These are phyloP conservation scores for Nigrospora osmanthi DNA, from an alignment of 2,329 filamentous ascomycete genomes.

Conservation along the genomic window DNA sequence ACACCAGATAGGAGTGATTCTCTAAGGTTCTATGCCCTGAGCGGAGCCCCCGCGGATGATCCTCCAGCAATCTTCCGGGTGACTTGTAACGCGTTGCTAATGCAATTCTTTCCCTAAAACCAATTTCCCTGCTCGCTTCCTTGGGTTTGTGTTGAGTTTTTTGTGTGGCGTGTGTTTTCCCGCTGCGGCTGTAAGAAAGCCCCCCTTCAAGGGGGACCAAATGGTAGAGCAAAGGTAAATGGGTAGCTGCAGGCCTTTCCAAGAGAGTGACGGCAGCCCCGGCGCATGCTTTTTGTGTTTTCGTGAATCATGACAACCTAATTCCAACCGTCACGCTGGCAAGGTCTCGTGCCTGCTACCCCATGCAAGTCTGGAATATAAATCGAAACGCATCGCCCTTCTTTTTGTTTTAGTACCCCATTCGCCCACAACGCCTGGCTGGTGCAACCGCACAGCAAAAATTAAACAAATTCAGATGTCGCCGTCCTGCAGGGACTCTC, in stretches of 20 bases:
- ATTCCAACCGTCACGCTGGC: not conserved
- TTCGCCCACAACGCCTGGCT: not conserved
- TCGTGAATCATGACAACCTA: not conserved
- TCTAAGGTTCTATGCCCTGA: conserved; percentile 14
- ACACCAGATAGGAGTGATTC: conserved; percentile 15
- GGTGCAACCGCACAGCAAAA: not conserved
- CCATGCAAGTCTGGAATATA: not conserved
- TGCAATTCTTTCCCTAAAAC: not conserved
- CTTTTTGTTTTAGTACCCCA: conserved; percentile 1
- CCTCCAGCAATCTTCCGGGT: conserved; percentile 3
- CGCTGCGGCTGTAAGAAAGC: not conserved
- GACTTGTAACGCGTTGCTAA: not conserved
- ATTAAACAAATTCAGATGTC: not conserved
- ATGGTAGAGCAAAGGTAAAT: not conserved
- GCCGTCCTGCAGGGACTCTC: not conserved
- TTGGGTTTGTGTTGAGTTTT: not conserved
- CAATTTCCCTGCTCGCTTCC: not conserved
- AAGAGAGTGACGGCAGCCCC: conserved; percentile 2
- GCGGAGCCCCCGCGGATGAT: conserved; percentile 8
- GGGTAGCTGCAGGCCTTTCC: not conserved
- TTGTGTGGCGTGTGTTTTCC: not conserved
- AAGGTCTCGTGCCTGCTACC: not conserved
- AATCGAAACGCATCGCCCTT: not conserved
- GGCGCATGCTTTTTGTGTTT: not conserved
- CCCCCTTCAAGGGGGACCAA: not conserved